These are phyloP conservation scores for Geranomyces variabilis DNA, from an alignment of 192 early-diverging fungal genomes.

Conservation along the genomic window DNA sequence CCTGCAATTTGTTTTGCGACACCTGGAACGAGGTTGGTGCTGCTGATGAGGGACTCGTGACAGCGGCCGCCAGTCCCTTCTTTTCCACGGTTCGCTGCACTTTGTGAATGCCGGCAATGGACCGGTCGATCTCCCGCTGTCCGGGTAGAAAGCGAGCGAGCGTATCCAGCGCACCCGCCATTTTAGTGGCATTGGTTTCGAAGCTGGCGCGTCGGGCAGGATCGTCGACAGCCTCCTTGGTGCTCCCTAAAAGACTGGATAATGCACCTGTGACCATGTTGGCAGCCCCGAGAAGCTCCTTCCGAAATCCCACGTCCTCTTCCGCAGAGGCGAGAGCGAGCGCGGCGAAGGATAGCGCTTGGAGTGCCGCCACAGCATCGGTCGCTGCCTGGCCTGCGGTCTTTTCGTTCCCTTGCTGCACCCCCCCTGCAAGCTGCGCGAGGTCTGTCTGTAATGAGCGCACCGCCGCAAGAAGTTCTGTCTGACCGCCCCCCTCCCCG, in stretches of 20 bases:
- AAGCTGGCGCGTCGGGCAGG: conserved; percentile 6
- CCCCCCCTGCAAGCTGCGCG: conserved; percentile 32
- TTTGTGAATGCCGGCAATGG: conserved; percentile 26
- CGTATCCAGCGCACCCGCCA: conserved; percentile 23
- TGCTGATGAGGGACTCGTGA: not conserved
- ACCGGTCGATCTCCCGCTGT: conserved; percentile 42
- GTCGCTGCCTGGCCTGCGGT: conserved; percentile 43
- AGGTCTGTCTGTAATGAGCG: conserved; percentile 42
- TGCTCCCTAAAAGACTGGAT: conserved; percentile 33
- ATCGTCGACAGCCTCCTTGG: conserved; percentile 41
- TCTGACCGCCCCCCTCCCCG: conserved; percentile 25
- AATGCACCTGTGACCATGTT: conserved; percentile 40
- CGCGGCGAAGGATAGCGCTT: conserved; percentile 35
- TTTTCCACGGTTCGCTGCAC: conserved; percentile 8
- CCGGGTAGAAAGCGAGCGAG: conserved; percentile 46
- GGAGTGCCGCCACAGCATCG: conserved; percentile 47
- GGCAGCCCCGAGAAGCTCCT: conserved; percentile 40
- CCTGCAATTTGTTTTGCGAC: conserved; percentile 47
- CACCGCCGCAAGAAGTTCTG: conserved; percentile 32
- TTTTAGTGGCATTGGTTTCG: conserved; percentile 4
- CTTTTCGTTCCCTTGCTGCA: conserved; percentile 37
- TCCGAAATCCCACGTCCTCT: conserved; percentile 27
- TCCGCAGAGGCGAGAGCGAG: conserved; percentile 36
- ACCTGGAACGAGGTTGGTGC: conserved; percentile 27
- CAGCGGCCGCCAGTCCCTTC: not conserved